Conservation (phyloP, 306 rosid genomes). For the Prinsepia uniflora region DNA sequence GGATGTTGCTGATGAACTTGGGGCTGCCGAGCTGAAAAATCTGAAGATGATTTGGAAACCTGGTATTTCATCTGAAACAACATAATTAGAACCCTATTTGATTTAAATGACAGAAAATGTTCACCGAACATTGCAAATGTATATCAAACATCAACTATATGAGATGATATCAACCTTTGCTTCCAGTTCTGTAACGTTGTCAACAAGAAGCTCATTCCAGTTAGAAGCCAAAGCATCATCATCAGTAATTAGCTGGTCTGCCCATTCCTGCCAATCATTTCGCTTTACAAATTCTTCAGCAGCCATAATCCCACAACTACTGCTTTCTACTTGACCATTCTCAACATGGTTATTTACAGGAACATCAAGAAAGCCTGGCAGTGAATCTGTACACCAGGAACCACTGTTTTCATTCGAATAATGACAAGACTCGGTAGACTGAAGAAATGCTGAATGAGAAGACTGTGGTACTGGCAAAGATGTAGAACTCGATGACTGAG, state of each 20-base stretch:
- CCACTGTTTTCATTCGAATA: conserved; percentile 52
- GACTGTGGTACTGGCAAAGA: conserved; percentile 54
- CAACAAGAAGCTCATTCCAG: conserved; percentile 85
- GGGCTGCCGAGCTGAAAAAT: conserved; percentile 45
- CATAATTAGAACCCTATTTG: conserved; percentile 36
- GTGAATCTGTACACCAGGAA: conserved; percentile 74
- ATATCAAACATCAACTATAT: conserved; percentile 20
- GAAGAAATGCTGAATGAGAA: conserved; percentile 46
- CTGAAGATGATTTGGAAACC: conserved; percentile 50
- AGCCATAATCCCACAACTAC: conserved; percentile 56
- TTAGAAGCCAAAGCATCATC: conserved; percentile 71
- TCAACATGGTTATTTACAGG: conserved; percentile 56
- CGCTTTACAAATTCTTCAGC: conserved; percentile 66
- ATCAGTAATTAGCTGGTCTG: conserved; percentile 82
- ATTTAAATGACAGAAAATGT: conserved; percentile 28
- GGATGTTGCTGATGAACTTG: conserved; percentile 56
- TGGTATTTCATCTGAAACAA: conserved; percentile 59
- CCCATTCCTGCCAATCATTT: conserved; percentile 92
- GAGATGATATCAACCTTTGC: conserved; percentile 60
- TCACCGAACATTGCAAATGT: conserved; percentile 24
- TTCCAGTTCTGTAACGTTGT: conserved; percentile 61
- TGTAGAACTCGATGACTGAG: conserved; percentile 45
- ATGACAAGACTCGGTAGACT: conserved; percentile 48
- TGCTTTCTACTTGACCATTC: conserved; percentile 58
- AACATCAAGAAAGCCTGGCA: conserved; percentile 69